These are phyloP conservation scores for Colletotrichum viniferum DNA, from an alignment of 2,329 filamentous ascomycete genomes.

Conservation along the genomic window DNA sequence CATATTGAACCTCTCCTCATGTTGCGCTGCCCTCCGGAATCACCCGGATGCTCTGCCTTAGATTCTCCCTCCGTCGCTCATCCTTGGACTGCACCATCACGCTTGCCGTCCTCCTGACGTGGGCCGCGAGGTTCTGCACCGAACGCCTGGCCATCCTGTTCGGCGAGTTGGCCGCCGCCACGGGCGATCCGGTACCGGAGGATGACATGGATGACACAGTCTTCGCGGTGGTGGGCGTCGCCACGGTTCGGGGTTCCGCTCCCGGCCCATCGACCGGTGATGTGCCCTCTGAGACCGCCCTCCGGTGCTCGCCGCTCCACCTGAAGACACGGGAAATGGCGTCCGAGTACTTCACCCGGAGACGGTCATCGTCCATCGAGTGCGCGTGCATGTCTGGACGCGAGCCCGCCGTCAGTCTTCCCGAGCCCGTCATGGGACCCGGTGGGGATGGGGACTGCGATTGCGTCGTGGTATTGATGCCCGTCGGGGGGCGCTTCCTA, in stretches of 20 bases:
- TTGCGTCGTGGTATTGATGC: constrained; percentile 1
- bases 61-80: constrained; percentile 37
- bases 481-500: constrained; percentile 15
- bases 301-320: constrained; percentile 18
- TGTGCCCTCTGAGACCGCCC: neutral
- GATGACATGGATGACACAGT: neutral
- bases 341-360: constrained; percentile 17
- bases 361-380: constrained; percentile 14
- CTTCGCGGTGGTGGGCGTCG: neutral
- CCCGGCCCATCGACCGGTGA: neutral
- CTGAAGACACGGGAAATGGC: constrained; percentile 15
- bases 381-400: neutral
- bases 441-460: neutral
- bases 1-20: neutral
- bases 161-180: neutral
- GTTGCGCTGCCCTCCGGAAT: constrained; percentile 26
- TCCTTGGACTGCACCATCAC: constrained; percentile 23
- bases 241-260: neutral
- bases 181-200: neutral
- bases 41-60: constrained; percentile 41
- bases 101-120: constrained; percentile 19
- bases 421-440: neutral
- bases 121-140: constrained; percentile 18
- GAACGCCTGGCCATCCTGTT: neutral
- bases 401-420: neutral